Percentiles rank a stretch among this genome's conserved stretches.
Conservation (phyloP, 306 rosid genomes). For the peach (Prunus persica) region Prunus_persica_NCBIv2 NC_034010.1:16753501-16754000, state of each 20-base stretch:
- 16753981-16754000: background rate
- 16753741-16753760: background rate
- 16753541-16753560: constrained; percentile 15
- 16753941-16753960: background rate
- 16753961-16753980: background rate
- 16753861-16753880: background rate
- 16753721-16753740: constrained; percentile 8
- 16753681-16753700: constrained; percentile 97
- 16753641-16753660: constrained; percentile 37
- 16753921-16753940: background rate
- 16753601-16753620: background rate
- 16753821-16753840: background rate
- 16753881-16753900: background rate
- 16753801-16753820: background rate
- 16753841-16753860: background rate
- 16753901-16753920: background rate
- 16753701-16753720: constrained; percentile 96
- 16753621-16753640: background rate
- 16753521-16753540: background rate
- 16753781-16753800: constrained; percentile 17
- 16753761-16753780: background rate
- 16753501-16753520: background rate
- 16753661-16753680: constrained; percentile 52
- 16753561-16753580: constrained; percentile 1
- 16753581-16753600: background rate